phyloP scores from a whole-genome alignment of 2,329 filamentous ascomycete genomes.

The Penicillium sp. region DNA sequence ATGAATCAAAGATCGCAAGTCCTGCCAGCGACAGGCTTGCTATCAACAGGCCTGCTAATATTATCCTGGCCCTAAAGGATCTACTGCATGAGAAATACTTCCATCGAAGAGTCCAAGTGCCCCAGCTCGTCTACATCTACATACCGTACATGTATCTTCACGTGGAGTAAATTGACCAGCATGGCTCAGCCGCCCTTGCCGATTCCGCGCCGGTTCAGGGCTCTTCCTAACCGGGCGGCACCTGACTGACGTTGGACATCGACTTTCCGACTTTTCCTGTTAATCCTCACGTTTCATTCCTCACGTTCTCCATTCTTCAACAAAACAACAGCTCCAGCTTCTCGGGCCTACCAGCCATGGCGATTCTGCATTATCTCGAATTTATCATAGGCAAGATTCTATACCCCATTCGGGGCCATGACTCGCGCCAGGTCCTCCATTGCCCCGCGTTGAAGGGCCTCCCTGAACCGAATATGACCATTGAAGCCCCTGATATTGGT shows the following conservation, averaged over 20 bases:
- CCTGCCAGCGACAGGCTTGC: no score
- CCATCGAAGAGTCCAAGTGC: no score
- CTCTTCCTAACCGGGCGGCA: conserved; percentile 1
- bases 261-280: background rate
- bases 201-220: conserved; percentile 24
- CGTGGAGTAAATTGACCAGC: no score
- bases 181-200: conserved; percentile 5
- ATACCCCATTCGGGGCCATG: conserved; percentile 27
- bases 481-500: conserved; percentile 25
- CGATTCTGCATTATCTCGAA: conserved; percentile 17
- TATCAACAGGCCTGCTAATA: no score
- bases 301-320: background rate
- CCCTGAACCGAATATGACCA: conserved; percentile 24
- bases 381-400: conserved; percentile 22
- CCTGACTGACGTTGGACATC: no score
- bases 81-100: no score
- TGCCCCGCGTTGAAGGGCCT: conserved; percentile 24
- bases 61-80: no score
- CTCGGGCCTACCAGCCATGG: background rate
- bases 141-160: no score
- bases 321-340: background rate
- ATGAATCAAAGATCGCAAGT: no score
- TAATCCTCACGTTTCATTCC: background rate
- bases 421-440: conserved; percentile 23
- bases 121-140: no score